Conservation (phyloP, 2,329 filamentous ascomycete species). For the Pseudocercospora macadamiae region DNA sequence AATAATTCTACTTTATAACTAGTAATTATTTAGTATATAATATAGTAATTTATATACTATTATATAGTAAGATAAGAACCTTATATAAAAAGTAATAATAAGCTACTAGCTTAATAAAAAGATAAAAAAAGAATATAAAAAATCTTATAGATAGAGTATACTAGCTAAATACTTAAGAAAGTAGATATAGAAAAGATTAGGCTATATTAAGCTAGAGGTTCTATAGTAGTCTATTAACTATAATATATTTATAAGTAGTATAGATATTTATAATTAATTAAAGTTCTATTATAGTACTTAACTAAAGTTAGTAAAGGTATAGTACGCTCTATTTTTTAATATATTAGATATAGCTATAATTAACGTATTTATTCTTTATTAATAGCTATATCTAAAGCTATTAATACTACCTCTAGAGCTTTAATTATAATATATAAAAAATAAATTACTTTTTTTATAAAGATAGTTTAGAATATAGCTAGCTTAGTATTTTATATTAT, state of each 20-base stretch:
- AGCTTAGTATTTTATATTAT: not conserved
- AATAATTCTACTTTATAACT: constrained; percentile 6
- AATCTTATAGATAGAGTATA: not conserved
- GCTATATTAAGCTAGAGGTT: not conserved
- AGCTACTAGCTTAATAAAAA: not conserved
- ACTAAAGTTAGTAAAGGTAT: not conserved
- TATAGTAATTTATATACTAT: not conserved
- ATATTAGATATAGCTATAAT: constrained; percentile 11
- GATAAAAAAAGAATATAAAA: not conserved
- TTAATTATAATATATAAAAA: constrained; percentile 1
- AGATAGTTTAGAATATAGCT: constrained; percentile 3
- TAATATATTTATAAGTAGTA: constrained; percentile 2
- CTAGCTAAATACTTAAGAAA: constrained; percentile 1
- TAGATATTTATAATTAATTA: constrained; percentile 11
- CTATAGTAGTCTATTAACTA: constrained; percentile 3
- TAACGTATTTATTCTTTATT: constrained; percentile 4
- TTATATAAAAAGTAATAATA: not conserved
- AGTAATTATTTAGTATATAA: not conserved
- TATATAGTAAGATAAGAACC: constrained; percentile 7
- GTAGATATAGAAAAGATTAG: not conserved
- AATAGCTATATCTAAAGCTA: not conserved
- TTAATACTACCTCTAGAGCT: not conserved
- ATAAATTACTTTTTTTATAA: not conserved
- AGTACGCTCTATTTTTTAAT: constrained; percentile 3
- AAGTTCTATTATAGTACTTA: constrained; percentile 3